Evolutionary conservation across 192 early-diverging fungal genomes (phyloP).

Genomic region (Mortierella antarctica): DNA sequence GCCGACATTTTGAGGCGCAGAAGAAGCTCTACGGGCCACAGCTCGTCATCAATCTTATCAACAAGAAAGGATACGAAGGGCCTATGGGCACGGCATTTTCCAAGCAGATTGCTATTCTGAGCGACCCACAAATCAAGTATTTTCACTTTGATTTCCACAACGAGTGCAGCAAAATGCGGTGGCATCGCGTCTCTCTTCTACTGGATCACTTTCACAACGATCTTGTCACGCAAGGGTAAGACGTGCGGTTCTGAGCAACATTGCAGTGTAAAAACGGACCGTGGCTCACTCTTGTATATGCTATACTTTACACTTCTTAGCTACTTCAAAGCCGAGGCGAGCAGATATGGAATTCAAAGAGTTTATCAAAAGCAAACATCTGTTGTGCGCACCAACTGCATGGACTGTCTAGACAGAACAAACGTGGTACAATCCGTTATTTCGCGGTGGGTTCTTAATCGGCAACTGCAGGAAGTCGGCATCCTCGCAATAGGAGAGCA

Average conservation of each 20-base stretch:
- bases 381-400: slow-evolving; percentile 96
- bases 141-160: slow-evolving; percentile 98
- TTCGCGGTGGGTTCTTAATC: slow-evolving; percentile 75
- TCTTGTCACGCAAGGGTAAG: slow-evolving; percentile 64
- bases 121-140: slow-evolving; percentile 75
- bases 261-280: too few species aligned
- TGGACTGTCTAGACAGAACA: slow-evolving; percentile 99
- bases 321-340: slow-evolving; percentile 64
- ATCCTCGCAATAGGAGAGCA: slow-evolving; percentile 69
- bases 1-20: slow-evolving; percentile 79
- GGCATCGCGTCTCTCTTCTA: slow-evolving; percentile 89
- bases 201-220: slow-evolving; percentile 80
- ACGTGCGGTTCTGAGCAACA: background rate
- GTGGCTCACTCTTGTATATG: background rate
- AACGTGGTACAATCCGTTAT: slow-evolving; percentile 98
- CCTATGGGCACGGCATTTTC: slow-evolving; percentile 88
- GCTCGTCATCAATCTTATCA: slow-evolving; percentile 92
- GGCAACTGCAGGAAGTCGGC: slow-evolving; percentile 75
- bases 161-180: slow-evolving; percentile 96
- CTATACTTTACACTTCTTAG: slow-evolving; percentile 35
- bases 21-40: slow-evolving; percentile 81
- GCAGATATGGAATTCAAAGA: slow-evolving; percentile 17
- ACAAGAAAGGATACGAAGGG: slow-evolving; percentile 95
- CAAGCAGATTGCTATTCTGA: slow-evolving; percentile 67
- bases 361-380: slow-evolving; percentile 71